phyloP scores from a whole-genome alignment of 305 asterid genomes.

The Fraxinus velutina region DNA sequence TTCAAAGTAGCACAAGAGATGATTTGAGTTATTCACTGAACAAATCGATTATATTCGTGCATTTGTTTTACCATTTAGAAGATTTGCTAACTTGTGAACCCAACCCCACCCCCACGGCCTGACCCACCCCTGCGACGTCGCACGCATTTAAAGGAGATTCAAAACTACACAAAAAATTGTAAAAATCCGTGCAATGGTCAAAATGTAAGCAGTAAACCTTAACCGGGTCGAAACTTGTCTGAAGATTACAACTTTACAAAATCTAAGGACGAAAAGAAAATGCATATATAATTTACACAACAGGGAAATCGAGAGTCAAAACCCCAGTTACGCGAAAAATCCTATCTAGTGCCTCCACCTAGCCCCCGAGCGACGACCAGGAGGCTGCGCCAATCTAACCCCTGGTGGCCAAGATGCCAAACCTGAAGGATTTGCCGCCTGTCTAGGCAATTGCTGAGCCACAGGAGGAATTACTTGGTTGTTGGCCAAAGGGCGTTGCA shows the following conservation, averaged over 20 bases:
- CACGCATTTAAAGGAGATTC: neutral
- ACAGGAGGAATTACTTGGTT: constrained; percentile 20
- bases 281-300: constrained; percentile 30
- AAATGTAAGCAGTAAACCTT: neutral
- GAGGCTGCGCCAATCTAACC: constrained; percentile 33
- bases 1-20: neutral
- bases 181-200: neutral
- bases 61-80: neutral
- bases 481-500: constrained; percentile 14
- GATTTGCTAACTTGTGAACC: neutral
- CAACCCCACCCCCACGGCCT: neutral
- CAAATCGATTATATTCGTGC: constrained; percentile 4
- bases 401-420: constrained; percentile 23
- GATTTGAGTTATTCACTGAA: neutral
- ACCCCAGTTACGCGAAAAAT: neutral
- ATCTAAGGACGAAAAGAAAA: neutral
- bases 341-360: constrained; percentile 38
- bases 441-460: neutral
- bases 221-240: neutral
- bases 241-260: neutral
- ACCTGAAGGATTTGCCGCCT: constrained; percentile 5
- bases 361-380: constrained; percentile 31
- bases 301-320: neutral
- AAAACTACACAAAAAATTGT: neutral
- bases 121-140: neutral